A percentile compares a stretch with the other conserved stretches of the same genome.
Evolutionary conservation across 2,329 filamentous ascomycete species (phyloP).

Genomic region (Diaporthe citrichinensis): DNA sequence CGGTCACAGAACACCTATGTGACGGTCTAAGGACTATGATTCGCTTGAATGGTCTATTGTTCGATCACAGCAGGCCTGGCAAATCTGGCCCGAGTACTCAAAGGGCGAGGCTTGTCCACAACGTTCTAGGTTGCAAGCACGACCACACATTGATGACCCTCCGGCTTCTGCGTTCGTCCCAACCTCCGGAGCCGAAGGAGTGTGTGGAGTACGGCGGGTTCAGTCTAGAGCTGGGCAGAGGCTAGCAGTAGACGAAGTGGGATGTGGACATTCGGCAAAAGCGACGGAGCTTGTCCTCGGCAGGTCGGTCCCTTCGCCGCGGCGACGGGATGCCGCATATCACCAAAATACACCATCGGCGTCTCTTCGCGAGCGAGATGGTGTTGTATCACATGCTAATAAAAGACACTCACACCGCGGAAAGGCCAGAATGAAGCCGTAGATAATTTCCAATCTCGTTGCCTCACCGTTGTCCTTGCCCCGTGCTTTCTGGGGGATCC

Average conservation of each 20-base stretch:
- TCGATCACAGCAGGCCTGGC: background rate
- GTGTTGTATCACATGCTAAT: background rate
- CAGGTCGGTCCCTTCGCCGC: conserved; percentile 4
- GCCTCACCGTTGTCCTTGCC: conserved; percentile 30
- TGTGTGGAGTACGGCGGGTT: conserved; percentile 13
- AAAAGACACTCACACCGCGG: background rate
- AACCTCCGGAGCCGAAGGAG: conserved; percentile 28
- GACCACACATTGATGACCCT: background rate
- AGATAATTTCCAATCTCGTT: conserved; percentile 35
- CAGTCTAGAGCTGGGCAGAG: conserved; percentile 2
- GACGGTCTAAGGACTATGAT: background rate
- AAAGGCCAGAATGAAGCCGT: background rate
- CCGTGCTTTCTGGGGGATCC: conserved; percentile 20
- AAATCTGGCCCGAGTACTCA: background rate
- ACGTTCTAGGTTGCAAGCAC: background rate
- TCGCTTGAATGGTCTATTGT: no score
- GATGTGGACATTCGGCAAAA: background rate
- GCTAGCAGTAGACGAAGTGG: conserved; percentile 13
- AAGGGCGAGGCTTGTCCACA: background rate
- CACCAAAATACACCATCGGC: background rate
- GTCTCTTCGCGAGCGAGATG: background rate
- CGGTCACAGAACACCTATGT: background rate
- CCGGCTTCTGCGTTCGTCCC: background rate
- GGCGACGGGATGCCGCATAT: conserved; percentile 7
- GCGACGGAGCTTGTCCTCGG: background rate